Percentiles rank a stretch among this genome's conserved stretches.
phyloP scores from a whole-genome alignment of 2,329 filamentous ascomycete genomes.

The Celoporthe dispersa region DNA sequence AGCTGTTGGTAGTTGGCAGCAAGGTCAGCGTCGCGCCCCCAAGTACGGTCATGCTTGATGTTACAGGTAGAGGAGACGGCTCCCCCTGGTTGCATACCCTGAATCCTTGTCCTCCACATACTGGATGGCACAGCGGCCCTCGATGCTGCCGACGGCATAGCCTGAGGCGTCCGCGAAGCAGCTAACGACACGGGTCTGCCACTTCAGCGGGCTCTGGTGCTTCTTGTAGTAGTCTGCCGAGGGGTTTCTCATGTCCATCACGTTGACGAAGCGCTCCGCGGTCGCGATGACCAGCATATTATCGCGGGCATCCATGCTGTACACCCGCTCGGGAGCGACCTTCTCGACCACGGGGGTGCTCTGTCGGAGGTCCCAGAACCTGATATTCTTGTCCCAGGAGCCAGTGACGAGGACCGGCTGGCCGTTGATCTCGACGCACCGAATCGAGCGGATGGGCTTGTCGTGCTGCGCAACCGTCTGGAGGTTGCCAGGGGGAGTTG shows the following conservation, averaged over 20 bases:
- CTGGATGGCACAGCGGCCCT: slow-evolving; percentile 96
- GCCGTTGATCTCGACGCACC: slow-evolving; percentile 75
- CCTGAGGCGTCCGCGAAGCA: slow-evolving; percentile 92
- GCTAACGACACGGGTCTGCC: slow-evolving; percentile 94
- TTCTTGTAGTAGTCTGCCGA: slow-evolving; percentile 88
- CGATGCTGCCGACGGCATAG: slow-evolving; percentile 94
- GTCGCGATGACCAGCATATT: slow-evolving; percentile 90
- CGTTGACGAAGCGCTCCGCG: slow-evolving; percentile 94
- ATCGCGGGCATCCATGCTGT: slow-evolving; percentile 89
- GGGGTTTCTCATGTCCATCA: slow-evolving; percentile 88
- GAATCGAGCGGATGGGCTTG: slow-evolving; percentile 76
- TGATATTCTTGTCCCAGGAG: slow-evolving; percentile 88
- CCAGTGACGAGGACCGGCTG: slow-evolving; percentile 88
- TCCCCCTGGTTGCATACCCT: slow-evolving; percentile 48
- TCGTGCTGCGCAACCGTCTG: slow-evolving; percentile 83
- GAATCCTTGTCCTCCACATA: slow-evolving; percentile 97
- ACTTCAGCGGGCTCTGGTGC: slow-evolving; percentile 93
- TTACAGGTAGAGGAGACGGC: not conserved
- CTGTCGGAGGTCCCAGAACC: slow-evolving; percentile 82
- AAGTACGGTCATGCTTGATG: not conserved
- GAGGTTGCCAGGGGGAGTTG: slow-evolving; percentile 60
- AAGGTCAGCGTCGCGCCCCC: slow-evolving; percentile 16
- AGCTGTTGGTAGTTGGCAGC: slow-evolving; percentile 48
- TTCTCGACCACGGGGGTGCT: slow-evolving; percentile 68
- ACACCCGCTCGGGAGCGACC: slow-evolving; percentile 76